Conservation (phyloP, 2,329 filamentous ascomycete genomes). For the Ascocoryne sarcoides region DNA sequence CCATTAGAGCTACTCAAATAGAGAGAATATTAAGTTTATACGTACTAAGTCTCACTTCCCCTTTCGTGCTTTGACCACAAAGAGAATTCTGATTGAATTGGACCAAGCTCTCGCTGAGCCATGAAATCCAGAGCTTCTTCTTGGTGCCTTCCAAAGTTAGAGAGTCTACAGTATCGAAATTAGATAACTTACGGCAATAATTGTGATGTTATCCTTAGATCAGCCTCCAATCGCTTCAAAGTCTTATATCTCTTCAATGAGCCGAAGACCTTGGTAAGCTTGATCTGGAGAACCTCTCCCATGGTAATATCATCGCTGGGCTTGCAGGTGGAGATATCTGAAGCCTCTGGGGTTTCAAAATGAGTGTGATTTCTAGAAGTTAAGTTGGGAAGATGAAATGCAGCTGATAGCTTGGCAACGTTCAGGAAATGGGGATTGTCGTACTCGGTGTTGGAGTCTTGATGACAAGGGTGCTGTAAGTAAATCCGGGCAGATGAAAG, state of each 20-base stretch:
- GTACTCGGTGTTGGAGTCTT: slow-evolving; percentile 17
- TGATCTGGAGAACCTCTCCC: neutral
- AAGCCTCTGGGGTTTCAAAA: neutral
- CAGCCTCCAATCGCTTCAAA: slow-evolving; percentile 9
- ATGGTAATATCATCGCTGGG: neutral
- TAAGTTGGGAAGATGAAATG: neutral
- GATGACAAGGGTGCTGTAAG: slow-evolving; percentile 29
- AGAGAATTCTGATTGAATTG: slow-evolving; percentile 25
- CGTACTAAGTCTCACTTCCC: slow-evolving; percentile 29
- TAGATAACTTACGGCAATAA: slow-evolving; percentile 9
- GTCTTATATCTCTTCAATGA: slow-evolving; percentile 11
- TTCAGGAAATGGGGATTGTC: slow-evolving; percentile 29
- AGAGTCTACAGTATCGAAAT: neutral
- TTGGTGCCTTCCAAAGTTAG: slow-evolving; percentile 30
- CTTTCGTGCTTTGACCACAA: slow-evolving; percentile 26
- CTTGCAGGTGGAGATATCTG: neutral
- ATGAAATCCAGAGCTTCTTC: slow-evolving; percentile 32
- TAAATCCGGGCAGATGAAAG: slow-evolving; percentile 28
- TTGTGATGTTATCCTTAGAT: slow-evolving; percentile 6
- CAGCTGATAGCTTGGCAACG: neutral
- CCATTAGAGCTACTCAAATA: too few relatives aligned
- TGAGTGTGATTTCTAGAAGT: neutral
- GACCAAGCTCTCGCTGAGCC: slow-evolving; percentile 31
- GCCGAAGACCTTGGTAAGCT: slow-evolving; percentile 8
- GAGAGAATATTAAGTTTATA: neutral